Conservation (phyloP, 805 yeast genomes). For the Candida arabinofermentans region DNA sequence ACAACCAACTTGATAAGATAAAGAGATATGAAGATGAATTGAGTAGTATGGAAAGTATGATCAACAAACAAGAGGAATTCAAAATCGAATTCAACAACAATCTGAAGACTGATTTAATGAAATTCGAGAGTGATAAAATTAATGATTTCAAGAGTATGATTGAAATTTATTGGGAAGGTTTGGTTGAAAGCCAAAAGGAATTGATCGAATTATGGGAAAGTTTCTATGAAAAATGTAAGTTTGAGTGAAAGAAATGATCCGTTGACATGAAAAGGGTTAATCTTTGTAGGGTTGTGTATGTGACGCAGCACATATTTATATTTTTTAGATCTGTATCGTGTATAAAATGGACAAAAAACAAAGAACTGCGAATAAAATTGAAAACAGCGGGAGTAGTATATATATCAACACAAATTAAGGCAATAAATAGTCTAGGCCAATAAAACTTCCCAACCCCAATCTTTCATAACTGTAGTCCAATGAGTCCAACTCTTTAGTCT, state of each 20-base stretch:
- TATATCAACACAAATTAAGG: no score
- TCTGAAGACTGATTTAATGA: slow-evolving; percentile 63
- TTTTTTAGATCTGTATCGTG: no score
- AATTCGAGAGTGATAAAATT: slow-evolving; percentile 70
- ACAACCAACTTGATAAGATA: slow-evolving; percentile 59
- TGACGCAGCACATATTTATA: no score
- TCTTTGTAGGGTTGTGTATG: no score
- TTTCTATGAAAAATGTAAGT: slow-evolving; percentile 58
- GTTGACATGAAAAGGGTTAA: no score
- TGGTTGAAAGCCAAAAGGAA: slow-evolving; percentile 91
- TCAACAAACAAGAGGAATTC: slow-evolving; percentile 48
- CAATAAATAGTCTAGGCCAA: slow-evolving; percentile 36
- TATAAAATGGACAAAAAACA: no score
- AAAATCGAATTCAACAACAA: slow-evolving; percentile 62
- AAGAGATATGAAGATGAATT: slow-evolving; percentile 57
- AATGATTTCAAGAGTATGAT: slow-evolving; percentile 84
- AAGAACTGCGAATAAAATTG: no score
- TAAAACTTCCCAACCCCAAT: slow-evolving; percentile 74
- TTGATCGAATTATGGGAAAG: slow-evolving; percentile 85
- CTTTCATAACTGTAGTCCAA: slow-evolving; percentile 69
- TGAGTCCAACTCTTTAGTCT: slow-evolving; percentile 51
- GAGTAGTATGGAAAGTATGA: slow-evolving; percentile 48
- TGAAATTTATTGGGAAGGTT: slow-evolving; percentile 85
- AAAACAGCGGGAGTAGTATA: no score
- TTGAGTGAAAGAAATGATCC: slow-evolving; percentile 17